Conservation (phyloP, 2,329 filamentous ascomycete genomes). For the Pseudocercospora fijiensis region DNA sequence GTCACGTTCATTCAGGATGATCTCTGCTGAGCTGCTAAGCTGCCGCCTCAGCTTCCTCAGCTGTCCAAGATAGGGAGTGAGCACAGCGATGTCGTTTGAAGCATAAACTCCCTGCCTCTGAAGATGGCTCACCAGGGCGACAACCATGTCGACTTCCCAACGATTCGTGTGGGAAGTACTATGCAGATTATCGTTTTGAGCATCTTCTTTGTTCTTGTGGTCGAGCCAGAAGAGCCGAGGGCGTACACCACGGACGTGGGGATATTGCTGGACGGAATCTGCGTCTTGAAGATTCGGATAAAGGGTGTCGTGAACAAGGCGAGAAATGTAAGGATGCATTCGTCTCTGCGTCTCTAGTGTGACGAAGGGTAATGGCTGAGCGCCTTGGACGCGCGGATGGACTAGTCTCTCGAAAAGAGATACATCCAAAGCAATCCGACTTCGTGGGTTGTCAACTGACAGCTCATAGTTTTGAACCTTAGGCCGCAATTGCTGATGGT, state of each 20-base stretch:
- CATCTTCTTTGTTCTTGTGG: constrained; percentile 53
- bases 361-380: constrained; percentile 31
- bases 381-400: constrained; percentile 28
- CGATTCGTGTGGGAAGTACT: constrained; percentile 52
- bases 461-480: constrained; percentile 58
- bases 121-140: constrained; percentile 63
- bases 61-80: constrained; percentile 66
- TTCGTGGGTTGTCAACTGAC: constrained; percentile 51
- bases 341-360: constrained; percentile 59
- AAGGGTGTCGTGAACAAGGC: constrained; percentile 56
- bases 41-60: constrained; percentile 50
- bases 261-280: constrained; percentile 5
- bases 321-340: constrained; percentile 64
- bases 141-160: constrained; percentile 64
- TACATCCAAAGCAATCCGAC: constrained; percentile 52
- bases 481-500: constrained; percentile 62
- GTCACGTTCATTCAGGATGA: constrained; percentile 61
- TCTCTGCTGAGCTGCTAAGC: constrained; percentile 8
- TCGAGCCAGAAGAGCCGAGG: constrained; percentile 61
- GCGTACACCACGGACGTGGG: constrained; percentile 52
- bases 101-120: constrained; percentile 63
- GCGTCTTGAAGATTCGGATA: constrained; percentile 60
- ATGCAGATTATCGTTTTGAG: constrained; percentile 16
- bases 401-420: constrained; percentile 63
- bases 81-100: constrained; percentile 63